Evolutionary conservation across 176 grass and related monocot genomes (phyloP).

Genomic region (Carex parvula): DNA sequence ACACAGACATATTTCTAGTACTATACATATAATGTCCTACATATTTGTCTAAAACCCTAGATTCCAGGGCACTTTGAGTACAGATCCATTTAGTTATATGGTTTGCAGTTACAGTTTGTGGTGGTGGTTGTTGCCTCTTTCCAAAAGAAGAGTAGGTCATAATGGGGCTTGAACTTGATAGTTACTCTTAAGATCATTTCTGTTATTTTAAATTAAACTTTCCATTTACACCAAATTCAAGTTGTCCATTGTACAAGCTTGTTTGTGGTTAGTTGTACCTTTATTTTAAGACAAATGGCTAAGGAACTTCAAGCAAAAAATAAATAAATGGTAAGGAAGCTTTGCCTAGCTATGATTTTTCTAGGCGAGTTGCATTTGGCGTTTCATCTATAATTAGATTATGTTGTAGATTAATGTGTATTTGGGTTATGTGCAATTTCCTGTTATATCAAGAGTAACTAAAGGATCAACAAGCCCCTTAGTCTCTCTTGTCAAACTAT

Average conservation of each 20-base stretch:
- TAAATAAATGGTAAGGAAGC: no score
- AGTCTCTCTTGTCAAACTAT: no score
- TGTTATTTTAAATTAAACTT: background rate
- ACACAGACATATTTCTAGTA: background rate
- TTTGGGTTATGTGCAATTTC: no score
- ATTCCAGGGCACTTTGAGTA: background rate
- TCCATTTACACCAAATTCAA: background rate
- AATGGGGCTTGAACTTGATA: slow-evolving; percentile 11
- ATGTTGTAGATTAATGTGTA: no score
- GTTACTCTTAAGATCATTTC: background rate
- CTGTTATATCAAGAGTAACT: no score
- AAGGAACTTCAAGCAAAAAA: no score
- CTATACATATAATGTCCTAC: background rate
- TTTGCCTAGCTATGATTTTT: no score
- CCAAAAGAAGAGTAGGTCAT: background rate
- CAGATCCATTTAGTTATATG: background rate
- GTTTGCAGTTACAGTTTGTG: slow-evolving; percentile 1
- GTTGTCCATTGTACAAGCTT: background rate
- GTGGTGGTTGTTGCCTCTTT: slow-evolving; percentile 5
- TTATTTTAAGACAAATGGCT: background rate
- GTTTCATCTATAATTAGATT: no score
- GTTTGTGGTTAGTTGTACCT: background rate
- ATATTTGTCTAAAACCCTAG: background rate
- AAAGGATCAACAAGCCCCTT: no score
- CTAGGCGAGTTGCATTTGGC: no score